Conservation (phyloP, 1,284 basidiomycete species). For the Ceratobasidium sp. region DNA sequence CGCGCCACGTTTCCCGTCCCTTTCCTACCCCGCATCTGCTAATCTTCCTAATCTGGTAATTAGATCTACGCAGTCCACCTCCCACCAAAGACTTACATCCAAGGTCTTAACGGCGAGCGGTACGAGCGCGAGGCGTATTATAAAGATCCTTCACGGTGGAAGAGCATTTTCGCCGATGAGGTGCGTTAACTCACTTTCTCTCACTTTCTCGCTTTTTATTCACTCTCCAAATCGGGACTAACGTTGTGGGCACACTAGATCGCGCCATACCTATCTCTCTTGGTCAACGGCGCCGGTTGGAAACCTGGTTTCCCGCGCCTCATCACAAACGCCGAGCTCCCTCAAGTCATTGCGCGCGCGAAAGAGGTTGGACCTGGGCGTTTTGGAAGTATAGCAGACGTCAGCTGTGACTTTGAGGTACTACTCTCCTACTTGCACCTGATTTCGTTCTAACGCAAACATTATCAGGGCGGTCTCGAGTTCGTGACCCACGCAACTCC, state of each 20-base stretch:
- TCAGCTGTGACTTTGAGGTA: constrained; percentile 87
- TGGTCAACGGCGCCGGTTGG: constrained; percentile 92
- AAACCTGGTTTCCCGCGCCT: constrained; percentile 79
- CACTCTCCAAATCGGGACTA: neutral
- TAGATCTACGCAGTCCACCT: constrained; percentile 86
- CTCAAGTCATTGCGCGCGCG: constrained; percentile 66
- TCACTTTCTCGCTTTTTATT: neutral
- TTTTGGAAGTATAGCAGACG: constrained; percentile 82
- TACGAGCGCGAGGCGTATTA: constrained; percentile 83
- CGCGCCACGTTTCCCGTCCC: neutral
- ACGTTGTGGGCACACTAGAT: constrained; percentile 71
- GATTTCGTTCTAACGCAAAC: constrained; percentile 34
- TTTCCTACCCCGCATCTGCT: constrained; percentile 1
- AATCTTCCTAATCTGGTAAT: constrained; percentile 12
- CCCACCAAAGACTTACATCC: constrained; percentile 77
- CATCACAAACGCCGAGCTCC: constrained; percentile 77
- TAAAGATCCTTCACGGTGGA: constrained; percentile 72
- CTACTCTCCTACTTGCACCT: constrained; percentile 49
- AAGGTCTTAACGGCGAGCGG: constrained; percentile 56
- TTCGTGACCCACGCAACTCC: constrained; percentile 83
- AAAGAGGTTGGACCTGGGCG: constrained; percentile 65
- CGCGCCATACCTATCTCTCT: constrained; percentile 84
- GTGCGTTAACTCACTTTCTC: constrained; percentile 59
- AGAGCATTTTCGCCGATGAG: constrained; percentile 76
- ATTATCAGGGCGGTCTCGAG: constrained; percentile 80